Percentiles rank a stretch among this genome's conserved stretches.
Evolutionary conservation across 495 filamentous ascomycete species (phyloP).

Genomic region (Chlorociboria aeruginascens): DNA sequence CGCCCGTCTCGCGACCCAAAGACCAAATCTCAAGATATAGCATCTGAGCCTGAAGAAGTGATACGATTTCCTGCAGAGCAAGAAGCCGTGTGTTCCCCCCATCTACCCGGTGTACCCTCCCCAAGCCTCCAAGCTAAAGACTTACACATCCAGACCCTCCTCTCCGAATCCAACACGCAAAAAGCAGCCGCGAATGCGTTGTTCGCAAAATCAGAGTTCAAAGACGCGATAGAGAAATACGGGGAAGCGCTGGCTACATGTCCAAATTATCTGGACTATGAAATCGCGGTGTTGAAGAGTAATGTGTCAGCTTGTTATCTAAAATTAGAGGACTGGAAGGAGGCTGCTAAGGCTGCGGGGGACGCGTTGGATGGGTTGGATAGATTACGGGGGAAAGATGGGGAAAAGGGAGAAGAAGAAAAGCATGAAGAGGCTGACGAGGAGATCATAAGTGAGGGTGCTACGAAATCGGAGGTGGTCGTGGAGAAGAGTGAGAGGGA

Average conservation of each 20-base stretch:
- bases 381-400: slow-evolving; percentile 27
- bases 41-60: slow-evolving; percentile 13
- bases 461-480: slow-evolving; percentile 33
- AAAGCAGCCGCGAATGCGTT: slow-evolving; percentile 70
- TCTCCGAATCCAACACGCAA: slow-evolving; percentile 59
- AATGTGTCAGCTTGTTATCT: slow-evolving; percentile 89
- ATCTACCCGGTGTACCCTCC: not conserved
- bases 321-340: slow-evolving; percentile 79
- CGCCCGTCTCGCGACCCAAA: slow-evolving; percentile 9
- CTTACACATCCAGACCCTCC: slow-evolving; percentile 38
- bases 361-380: slow-evolving; percentile 62
- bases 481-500: slow-evolving; percentile 30
- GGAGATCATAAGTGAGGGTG: slow-evolving; percentile 40
- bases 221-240: slow-evolving; percentile 82
- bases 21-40: not conserved
- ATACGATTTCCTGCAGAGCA: slow-evolving; percentile 58
- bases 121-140: not conserved
- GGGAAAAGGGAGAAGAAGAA: slow-evolving; percentile 32
- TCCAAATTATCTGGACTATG: slow-evolving; percentile 82
- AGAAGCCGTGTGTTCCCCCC: slow-evolving; percentile 45
- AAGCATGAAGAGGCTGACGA: slow-evolving; percentile 49
- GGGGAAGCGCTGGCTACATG: slow-evolving; percentile 71
- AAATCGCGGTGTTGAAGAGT: slow-evolving; percentile 73
- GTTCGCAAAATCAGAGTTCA: slow-evolving; percentile 60
- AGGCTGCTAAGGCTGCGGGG: slow-evolving; percentile 61